Evolutionary conservation across 495 filamentous ascomycete genomes (phyloP).

Genomic region (Aspergillus carlsbadensis): DNA sequence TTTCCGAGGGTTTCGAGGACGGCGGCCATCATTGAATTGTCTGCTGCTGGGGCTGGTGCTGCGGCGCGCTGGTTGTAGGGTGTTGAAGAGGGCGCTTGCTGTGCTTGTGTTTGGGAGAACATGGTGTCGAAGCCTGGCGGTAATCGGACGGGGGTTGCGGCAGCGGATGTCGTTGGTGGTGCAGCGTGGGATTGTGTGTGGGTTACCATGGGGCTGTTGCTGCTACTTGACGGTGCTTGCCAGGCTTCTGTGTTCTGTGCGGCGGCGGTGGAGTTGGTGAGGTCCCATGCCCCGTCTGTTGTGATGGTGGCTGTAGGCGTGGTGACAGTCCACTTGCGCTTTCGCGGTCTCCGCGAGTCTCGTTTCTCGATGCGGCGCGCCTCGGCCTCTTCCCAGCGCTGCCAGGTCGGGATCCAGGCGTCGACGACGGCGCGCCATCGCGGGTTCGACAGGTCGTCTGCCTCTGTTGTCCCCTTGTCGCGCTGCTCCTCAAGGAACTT

Average conservation of each 20-base stretch:
- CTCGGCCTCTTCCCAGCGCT: constrained; percentile 40
- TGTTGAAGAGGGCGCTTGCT: constrained; percentile 5
- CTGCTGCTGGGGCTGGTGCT: not conserved
- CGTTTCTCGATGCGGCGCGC: constrained; percentile 41
- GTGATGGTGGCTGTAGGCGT: not conserved
- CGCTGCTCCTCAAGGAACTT: constrained; percentile 41
- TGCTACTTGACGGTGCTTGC: constrained; percentile 10
- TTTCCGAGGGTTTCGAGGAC: constrained; percentile 38
- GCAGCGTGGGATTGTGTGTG: not conserved
- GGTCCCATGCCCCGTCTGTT: constrained; percentile 9
- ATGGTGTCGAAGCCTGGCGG: constrained; percentile 42
- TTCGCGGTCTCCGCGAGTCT: constrained; percentile 40
- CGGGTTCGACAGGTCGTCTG: constrained; percentile 37
- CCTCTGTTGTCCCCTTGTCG: constrained; percentile 24
- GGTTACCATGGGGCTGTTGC: constrained; percentile 3
- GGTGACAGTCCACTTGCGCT: constrained; percentile 24
- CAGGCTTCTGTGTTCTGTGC: constrained; percentile 3
- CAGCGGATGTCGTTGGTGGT: constrained; percentile 2
- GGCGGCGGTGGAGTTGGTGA: not conserved
- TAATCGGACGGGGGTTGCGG: constrained; percentile 24
- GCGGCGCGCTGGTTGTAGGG: not conserved
- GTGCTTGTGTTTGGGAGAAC: constrained; percentile 25
- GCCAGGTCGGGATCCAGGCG: constrained; percentile 46
- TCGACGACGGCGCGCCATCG: constrained; percentile 43
- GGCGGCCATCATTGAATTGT: constrained; percentile 31